Evolutionary conservation across 2,329 filamentous ascomycete genomes (phyloP), one percentile per base, ranked within the genome.

Genomic region (Fusarium goolgardi): DNA sequence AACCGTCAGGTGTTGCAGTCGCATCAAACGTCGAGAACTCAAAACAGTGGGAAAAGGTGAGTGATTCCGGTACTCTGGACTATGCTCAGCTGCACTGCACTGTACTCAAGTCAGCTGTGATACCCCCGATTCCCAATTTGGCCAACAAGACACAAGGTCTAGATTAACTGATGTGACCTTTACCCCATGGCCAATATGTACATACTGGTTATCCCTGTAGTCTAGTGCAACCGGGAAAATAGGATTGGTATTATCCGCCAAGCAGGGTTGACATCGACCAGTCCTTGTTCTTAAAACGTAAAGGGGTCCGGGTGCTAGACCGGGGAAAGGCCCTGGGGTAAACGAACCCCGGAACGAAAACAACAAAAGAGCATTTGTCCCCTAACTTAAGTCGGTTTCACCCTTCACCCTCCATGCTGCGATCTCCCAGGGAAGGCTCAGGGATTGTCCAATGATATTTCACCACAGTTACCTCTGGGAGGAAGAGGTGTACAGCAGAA

Each of bases 221-320:
- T 32, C 16, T 67, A 71, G 66, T 43, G 67, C 51, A 73, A 54
- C 58, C 67, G 74, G 72, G n/a, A 74, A 73, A 76, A 76, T 64
- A 41, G 45, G 37, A 16, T 49, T 40, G 29, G 23, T 32, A 67
- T 74, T 76, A 75, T 59, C 73, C 74, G 56, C 62, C 55, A 65
- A 67, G 68, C 31, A 49, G 37, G 37, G 34, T 64, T n/a, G 39
- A 39, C 45, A 39, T 21, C 20, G 21, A 46, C 51, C 20, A 61
- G 51, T 54, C 49, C 46, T 55, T 64, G 39, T 50, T 23, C 46
- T 54, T 20, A 69, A 69, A 72, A 67, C 65, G 58, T 59, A 68
- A 68, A 72, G 67, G 40, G 27, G 43, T 43, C 52, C 39, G 46
- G 63, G 63, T 64, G 64, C 45, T 27, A 59, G 59, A 53, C 57